Base-by-base conservation (phyloP, 1,139 yeast species). In the Yamadazyma atmosphaerica region DNA sequence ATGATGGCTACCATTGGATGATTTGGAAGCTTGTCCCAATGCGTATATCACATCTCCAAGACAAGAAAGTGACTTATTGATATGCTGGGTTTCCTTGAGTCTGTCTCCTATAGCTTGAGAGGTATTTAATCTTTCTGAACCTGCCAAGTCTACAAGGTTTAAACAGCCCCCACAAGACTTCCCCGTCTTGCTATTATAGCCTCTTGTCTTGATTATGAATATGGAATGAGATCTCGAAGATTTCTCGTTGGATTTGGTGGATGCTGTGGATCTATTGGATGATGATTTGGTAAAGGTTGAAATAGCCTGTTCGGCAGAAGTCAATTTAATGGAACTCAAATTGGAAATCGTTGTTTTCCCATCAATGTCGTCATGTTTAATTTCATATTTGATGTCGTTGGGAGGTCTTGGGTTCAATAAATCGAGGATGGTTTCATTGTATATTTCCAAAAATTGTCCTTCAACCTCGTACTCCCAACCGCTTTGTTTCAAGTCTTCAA, bases 21-120 rank as follows among this genome's bases (percentile, higher is more conserved):
- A 29, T 17, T 39, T 46, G 10, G 78, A 27, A 8, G 37, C 43
- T 37, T 59, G 61, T 6, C 82, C 82, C 34, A 94, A 69, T 1
- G 96, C 82, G 47, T 79, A 72, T 5, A 92, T 89, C 2, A 94
- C 98, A 61, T 90, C 97, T 0, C 97, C 96, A 19, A 92, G 71
- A 40, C 90, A 78, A 45, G 97, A 86, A 38, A 92, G 69, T 9
- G 97, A 88, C 59, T 83, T 86, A 61, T 92, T 92, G 44, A 92
- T 92, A 4, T 90, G 80, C 54, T 86, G 95, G 0, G 98, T 90
- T 60, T 92, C 98, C 48, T 78, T 79, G 18, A 92, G 64, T 33
- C 98, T 63, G 10, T 84, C 88, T 0, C 97, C 97, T 3, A 77
- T 76, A 0, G 79, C 95, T 51, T 83, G 86, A 0, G 95, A 84